Evolutionary conservation across 305 asterid genomes (phyloP).

Genomic region (Fraxinus nigra): DNA sequence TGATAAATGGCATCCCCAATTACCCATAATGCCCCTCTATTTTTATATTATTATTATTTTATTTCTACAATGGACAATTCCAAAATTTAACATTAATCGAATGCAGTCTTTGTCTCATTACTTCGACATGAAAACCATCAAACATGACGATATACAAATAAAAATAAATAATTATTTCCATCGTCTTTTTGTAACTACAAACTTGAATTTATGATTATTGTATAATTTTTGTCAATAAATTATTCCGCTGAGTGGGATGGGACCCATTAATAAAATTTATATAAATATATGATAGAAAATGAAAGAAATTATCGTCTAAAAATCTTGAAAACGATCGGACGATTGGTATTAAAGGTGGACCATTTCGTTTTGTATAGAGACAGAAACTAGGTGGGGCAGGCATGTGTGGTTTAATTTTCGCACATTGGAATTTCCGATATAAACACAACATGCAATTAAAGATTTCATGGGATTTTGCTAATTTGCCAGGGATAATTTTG

Average conservation of each 20-base stretch:
- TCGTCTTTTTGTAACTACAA: background rate
- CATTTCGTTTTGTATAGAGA: background rate
- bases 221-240: conserved; percentile 1
- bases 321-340: conserved; percentile 17
- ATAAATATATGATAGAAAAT: background rate
- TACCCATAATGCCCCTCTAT: conserved; percentile 20
- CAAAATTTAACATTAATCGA: background rate
- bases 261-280: background rate
- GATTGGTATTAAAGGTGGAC: conserved; percentile 21
- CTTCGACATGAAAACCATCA: background rate
- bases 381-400: conserved; percentile 27
- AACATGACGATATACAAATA: background rate
- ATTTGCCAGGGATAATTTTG: conserved; percentile 32
- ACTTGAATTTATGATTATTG: background rate
- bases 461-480: background rate
- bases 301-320: background rate
- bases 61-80: background rate
- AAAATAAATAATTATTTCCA: too few relatives aligned
- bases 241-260: conserved; percentile 4
- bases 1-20: background rate
- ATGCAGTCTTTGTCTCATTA: background rate
- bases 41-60: background rate
- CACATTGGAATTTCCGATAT: conserved; percentile 40
- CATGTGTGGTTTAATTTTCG: conserved; percentile 18
- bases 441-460: background rate